Percentiles rank a stretch among this genome's conserved stretches.
These are phyloP conservation scores for Ustilago lituana DNA, from an alignment of 1,284 basidiomycete genomes.

Conservation along the genomic window DNA sequence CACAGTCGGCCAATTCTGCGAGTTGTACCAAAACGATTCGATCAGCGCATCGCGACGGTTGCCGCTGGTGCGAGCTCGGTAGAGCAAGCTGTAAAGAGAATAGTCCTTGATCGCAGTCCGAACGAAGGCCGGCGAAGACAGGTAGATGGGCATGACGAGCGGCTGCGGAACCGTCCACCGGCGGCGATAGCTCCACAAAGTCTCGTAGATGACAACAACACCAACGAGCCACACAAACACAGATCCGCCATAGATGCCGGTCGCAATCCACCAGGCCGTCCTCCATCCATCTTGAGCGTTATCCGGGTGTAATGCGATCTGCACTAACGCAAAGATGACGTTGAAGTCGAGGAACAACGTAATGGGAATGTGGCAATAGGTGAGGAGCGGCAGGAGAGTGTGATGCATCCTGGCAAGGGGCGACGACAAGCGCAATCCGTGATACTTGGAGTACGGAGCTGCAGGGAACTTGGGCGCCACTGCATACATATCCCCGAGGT, in stretches of 20 bases:
- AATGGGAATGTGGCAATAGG: conserved; percentile 55
- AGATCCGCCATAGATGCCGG: conserved; percentile 39
- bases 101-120: conserved; percentile 41
- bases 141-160: conserved; percentile 47
- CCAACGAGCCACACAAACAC: conserved; percentile 43
- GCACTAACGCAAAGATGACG: conserved; percentile 59
- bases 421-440: conserved; percentile 19
- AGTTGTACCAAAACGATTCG: conserved; percentile 51
- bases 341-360: conserved; percentile 67
- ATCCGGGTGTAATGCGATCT: conserved; percentile 56
- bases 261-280: conserved; percentile 53
- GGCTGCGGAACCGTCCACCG: conserved; percentile 36
- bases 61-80: conserved; percentile 33
- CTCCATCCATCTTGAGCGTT: conserved; percentile 6
- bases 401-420: conserved; percentile 40
- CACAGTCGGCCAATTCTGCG: conserved; percentile 59
- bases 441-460: conserved; percentile 18
- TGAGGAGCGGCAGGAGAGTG: conserved; percentile 34
- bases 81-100: conserved; percentile 52
- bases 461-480: conserved; percentile 30
- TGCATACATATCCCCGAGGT: conserved; percentile 21
- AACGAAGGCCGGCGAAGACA: conserved; percentile 42
- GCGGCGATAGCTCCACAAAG: conserved; percentile 27
- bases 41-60: conserved; percentile 32
- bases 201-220: conserved; percentile 48